A percentile compares a stretch with the other conserved stretches of the same genome.
phyloP scores from a whole-genome alignment of 306 rosid species.

The Acacia crassicarpa region DNA sequence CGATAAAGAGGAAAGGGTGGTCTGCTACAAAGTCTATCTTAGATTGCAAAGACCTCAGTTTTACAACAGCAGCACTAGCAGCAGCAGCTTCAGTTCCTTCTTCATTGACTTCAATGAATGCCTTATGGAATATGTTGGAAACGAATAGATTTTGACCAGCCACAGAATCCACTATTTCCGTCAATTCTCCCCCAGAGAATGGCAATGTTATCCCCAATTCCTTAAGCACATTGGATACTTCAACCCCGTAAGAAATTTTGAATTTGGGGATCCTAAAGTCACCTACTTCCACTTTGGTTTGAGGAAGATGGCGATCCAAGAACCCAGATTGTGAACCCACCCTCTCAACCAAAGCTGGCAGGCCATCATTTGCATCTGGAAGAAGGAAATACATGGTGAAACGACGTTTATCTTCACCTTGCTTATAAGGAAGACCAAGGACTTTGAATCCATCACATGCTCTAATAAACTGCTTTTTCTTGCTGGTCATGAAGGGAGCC shows the following conservation, averaged over 20 bases:
- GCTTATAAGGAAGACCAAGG: slow-evolving; percentile 63
- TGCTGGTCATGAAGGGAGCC: slow-evolving; percentile 78
- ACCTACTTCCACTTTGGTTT: slow-evolving; percentile 43
- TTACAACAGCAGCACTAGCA: slow-evolving; percentile 42
- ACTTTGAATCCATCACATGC: slow-evolving; percentile 68
- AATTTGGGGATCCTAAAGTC: slow-evolving; percentile 76
- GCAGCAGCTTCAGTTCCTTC: slow-evolving; percentile 90
- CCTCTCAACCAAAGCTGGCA: slow-evolving; percentile 61
- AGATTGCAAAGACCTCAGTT: background rate
- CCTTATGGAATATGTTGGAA: slow-evolving; percentile 57
- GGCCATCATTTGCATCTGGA: slow-evolving; percentile 69
- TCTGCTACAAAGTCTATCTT: slow-evolving; percentile 72
- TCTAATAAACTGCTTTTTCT: slow-evolving; percentile 43
- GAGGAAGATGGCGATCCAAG: slow-evolving; percentile 57
- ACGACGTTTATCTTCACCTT: slow-evolving; percentile 60
- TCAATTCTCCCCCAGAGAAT: slow-evolving; percentile 56
- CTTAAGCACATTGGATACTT: slow-evolving; percentile 49
- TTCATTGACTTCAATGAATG: slow-evolving; percentile 85
- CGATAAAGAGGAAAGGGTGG: slow-evolving; percentile 70
- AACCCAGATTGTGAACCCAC: slow-evolving; percentile 53
- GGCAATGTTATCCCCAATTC: slow-evolving; percentile 71
- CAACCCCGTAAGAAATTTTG: slow-evolving; percentile 69
- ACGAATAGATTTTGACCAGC: slow-evolving; percentile 44
- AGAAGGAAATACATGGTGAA: slow-evolving; percentile 76
- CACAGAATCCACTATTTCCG: slow-evolving; percentile 71